Conservation (phyloP, 164 flowering plant species). For the Annona squamosa region DNA sequence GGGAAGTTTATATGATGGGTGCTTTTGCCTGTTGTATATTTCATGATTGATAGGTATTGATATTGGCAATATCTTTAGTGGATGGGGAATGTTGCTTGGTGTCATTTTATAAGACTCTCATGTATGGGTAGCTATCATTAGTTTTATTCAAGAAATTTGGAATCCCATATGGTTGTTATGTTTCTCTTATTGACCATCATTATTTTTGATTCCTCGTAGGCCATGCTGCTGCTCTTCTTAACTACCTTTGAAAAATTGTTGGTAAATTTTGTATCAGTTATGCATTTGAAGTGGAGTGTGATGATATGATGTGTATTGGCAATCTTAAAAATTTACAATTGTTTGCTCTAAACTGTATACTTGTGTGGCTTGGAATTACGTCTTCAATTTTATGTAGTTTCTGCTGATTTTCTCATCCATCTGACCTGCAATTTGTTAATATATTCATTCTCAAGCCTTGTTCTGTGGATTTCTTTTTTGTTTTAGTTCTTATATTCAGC, state of each 20-base stretch:
- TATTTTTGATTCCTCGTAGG: too few relatives aligned
- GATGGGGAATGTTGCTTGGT: too few relatives aligned
- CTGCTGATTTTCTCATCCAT: neutral
- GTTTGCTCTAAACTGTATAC: neutral
- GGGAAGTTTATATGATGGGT: neutral
- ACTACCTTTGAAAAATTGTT: too few relatives aligned
- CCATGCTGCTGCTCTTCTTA: neutral
- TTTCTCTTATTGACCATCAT: too few relatives aligned
- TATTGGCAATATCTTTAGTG: too few relatives aligned
- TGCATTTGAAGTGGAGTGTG: neutral
- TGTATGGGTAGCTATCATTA: too few relatives aligned
- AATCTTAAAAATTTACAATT: neutral
- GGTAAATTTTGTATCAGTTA: neutral
- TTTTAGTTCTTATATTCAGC: neutral
- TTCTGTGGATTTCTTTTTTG: neutral
- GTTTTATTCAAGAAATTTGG: too few relatives aligned
- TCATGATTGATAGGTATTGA: too few relatives aligned
- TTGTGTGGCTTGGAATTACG: neutral
- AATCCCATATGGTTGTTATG: too few relatives aligned
- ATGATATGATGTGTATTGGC: neutral
- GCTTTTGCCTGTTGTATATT: neutral
- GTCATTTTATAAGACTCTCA: too few relatives aligned
- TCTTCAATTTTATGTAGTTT: neutral
- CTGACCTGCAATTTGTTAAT: neutral
- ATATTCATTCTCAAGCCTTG: neutral